A percentile compares a stretch with the other conserved stretches of the same genome.
phyloP scores from a whole-genome alignment of 2,329 filamentous ascomycete genomes.

The Xylaria sp. region DNA sequence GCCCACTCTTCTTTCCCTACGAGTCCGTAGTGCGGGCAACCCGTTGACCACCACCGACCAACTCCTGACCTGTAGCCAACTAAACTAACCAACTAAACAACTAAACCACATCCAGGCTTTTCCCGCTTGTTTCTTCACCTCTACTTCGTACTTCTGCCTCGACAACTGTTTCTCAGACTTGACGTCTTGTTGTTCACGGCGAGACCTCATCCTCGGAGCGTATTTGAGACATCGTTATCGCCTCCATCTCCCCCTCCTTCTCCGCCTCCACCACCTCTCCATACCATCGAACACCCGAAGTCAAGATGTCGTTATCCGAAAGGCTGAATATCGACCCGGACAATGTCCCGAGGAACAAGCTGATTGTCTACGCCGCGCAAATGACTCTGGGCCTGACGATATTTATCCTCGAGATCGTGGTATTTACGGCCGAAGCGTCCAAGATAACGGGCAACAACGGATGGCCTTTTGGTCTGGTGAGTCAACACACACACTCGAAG shows the following conservation, averaged over 20 bases:
- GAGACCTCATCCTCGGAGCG: too few species aligned
- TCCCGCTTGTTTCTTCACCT: background rate
- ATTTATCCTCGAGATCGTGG: conserved; percentile 55
- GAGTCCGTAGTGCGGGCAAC: too few species aligned
- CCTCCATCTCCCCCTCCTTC: background rate
- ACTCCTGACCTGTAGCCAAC: background rate
- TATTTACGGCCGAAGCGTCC: conserved; percentile 47
- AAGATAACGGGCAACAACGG: conserved; percentile 53
- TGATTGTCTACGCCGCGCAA: conserved; percentile 53
- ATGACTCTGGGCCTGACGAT: conserved; percentile 49
- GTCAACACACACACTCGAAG: conserved; percentile 25
- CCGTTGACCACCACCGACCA: too few species aligned
- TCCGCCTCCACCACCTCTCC: background rate
- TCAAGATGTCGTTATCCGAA: conserved; percentile 37
- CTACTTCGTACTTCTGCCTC: too few species aligned
- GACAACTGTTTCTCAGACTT: too few species aligned
- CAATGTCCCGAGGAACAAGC: conserved; percentile 50
- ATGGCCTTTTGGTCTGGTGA: conserved; percentile 60
- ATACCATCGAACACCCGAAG: conserved; percentile 1
- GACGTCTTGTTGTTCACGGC: too few species aligned
- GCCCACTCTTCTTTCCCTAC: too few species aligned
- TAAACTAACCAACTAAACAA: background rate
- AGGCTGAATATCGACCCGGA: conserved; percentile 50
- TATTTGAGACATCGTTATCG: background rate
- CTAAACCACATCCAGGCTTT: background rate